Conservation (phyloP, 495 filamentous ascomycete genomes). For the Xylona heveae region DNA sequence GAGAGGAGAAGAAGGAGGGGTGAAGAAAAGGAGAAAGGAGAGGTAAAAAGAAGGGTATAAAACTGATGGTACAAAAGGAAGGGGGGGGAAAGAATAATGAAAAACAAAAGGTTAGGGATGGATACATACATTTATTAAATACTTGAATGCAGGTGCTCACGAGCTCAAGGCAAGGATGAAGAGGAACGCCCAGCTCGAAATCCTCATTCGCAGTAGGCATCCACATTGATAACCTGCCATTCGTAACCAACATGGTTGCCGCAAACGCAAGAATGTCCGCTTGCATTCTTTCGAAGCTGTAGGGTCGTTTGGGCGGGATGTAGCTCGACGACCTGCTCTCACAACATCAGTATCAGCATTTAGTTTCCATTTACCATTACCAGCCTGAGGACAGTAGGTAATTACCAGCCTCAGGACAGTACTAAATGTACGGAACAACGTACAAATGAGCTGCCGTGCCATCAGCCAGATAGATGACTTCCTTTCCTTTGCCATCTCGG, state of each 20-base stretch:
- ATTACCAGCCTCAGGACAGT: too few relatives aligned
- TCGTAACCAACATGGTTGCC: conserved; percentile 51
- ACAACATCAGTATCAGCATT: not conserved
- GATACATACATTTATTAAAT: conserved; percentile 62
- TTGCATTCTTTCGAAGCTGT: conserved; percentile 76
- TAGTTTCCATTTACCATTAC: not conserved
- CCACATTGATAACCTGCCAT: conserved; percentile 78
- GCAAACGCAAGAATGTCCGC: conserved; percentile 77
- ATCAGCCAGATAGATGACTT: conserved; percentile 38
- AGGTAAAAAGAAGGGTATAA: too few relatives aligned
- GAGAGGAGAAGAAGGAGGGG: not conserved
- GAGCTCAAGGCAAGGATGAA: conserved; percentile 55
- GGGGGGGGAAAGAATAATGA: too few relatives aligned
- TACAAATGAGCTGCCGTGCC: conserved; percentile 52
- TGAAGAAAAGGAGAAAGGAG: not conserved
- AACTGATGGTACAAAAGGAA: too few relatives aligned
- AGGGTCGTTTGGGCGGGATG: conserved; percentile 74
- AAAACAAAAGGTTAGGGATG: not conserved
- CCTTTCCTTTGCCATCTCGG: conserved; percentile 33
- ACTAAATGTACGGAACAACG: conserved; percentile 2
- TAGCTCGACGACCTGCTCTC: conserved; percentile 43
- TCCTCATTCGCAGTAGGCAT: conserved; percentile 85
- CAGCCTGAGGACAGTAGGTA: too few relatives aligned
- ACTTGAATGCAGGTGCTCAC: conserved; percentile 59
- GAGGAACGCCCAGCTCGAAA: conserved; percentile 52